Evolutionary conservation across 2,329 filamentous ascomycete genomes (phyloP).

Genomic region (Sphaerostilbella broomeana): DNA sequence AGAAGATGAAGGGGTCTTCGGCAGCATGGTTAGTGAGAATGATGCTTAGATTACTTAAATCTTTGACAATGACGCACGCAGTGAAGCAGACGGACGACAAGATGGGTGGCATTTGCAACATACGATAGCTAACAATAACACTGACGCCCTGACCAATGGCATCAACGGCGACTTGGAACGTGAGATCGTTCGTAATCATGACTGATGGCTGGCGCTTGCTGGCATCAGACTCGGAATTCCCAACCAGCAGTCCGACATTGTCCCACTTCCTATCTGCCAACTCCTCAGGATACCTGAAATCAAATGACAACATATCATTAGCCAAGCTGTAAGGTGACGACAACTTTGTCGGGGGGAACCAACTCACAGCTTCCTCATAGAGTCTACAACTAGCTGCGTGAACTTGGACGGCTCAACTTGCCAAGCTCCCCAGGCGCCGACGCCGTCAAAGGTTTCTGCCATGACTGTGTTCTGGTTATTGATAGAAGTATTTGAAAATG

Average conservation of each 20-base stretch:
- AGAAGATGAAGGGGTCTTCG: constrained; percentile 91
- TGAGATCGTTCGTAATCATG: constrained; percentile 77
- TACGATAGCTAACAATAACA: constrained; percentile 85
- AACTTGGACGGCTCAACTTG: constrained; percentile 36
- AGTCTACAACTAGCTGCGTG: constrained; percentile 59
- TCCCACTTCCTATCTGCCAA: constrained; percentile 89
- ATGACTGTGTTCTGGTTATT: background rate
- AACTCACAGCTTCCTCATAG: constrained; percentile 72
- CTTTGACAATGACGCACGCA: too few relatives aligned
- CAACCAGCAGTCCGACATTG: constrained; percentile 79
- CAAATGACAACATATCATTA: background rate
- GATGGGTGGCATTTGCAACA: constrained; percentile 9
- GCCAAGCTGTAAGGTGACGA: background rate
- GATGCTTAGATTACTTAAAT: background rate
- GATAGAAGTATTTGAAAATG: too few relatives aligned
- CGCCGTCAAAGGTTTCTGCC: constrained; percentile 20
- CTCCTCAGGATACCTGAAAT: constrained; percentile 71
- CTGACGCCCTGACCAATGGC: constrained; percentile 71
- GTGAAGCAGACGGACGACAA: background rate
- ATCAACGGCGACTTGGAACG: constrained; percentile 80
- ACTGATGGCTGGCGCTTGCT: constrained; percentile 32
- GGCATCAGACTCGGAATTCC: constrained; percentile 33
- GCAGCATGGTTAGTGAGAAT: background rate
- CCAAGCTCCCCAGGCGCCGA: constrained; percentile 34
- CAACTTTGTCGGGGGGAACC: background rate